These are phyloP conservation scores for Solanum etuberosum DNA, from an alignment of 257 asterid genomes.

Conservation along the genomic window DNA sequence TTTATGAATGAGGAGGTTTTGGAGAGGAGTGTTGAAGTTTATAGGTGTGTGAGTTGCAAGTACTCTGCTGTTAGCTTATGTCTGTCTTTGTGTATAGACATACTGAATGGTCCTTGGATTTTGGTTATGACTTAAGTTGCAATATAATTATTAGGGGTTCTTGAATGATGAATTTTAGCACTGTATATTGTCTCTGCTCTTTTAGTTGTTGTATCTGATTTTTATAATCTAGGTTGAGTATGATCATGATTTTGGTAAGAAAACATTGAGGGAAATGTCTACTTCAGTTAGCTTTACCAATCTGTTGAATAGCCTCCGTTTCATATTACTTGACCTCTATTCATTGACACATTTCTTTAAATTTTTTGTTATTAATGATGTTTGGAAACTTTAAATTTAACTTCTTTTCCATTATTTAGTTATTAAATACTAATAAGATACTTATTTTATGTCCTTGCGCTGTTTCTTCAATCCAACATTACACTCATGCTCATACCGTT, in stretches of 20 bases:
- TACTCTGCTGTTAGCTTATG: constrained; percentile 45
- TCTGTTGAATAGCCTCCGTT: no score
- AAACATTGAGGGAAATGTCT: not conserved
- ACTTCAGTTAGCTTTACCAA: not conserved
- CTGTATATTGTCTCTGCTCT: not conserved
- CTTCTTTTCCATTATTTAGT: not conserved
- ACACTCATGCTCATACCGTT: no score
- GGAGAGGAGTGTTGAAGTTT: constrained; percentile 36
- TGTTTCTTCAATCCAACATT: not conserved
- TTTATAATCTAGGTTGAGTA: not conserved
- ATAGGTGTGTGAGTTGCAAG: constrained; percentile 19
- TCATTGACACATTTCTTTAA: no score
- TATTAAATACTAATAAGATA: not conserved
- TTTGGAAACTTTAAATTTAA: no score
- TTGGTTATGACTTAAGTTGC: constrained; percentile 16
- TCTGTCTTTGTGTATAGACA: constrained; percentile 45
- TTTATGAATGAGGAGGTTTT: constrained; percentile 33
- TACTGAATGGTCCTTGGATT: constrained; percentile 68
- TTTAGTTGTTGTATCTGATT: not conserved
- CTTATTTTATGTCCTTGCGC: not conserved
- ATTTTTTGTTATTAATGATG: no score
- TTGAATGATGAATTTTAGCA: not conserved
- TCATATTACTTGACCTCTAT: no score
- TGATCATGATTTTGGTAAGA: not conserved
- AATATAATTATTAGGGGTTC: not conserved